Percentiles rank a stretch among this genome's conserved stretches.
Evolutionary conservation across 2,329 filamentous ascomycete species (phyloP).

Genomic region (Monosporascus sp.): DNA sequence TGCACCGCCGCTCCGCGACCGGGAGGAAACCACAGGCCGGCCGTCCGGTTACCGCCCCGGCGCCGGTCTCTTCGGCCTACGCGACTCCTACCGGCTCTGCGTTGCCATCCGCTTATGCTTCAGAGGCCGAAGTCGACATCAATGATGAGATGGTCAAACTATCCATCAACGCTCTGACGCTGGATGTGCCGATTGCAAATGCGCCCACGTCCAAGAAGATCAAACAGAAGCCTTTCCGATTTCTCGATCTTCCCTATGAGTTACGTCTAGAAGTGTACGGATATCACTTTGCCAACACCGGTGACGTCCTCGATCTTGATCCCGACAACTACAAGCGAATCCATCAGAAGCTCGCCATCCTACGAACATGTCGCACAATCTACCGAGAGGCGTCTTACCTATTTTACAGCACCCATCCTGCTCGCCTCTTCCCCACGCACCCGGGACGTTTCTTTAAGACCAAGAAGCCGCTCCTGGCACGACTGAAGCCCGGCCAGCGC

Average conservation of each 20-base stretch:
- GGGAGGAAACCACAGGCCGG: slow-evolving; percentile 29
- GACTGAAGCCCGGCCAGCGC: slow-evolving; percentile 57
- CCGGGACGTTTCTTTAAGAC: slow-evolving; percentile 65
- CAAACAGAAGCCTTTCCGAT: slow-evolving; percentile 49
- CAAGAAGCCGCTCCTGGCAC: slow-evolving; percentile 64
- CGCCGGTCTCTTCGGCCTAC: slow-evolving; percentile 26
- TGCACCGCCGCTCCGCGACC: slow-evolving; percentile 20
- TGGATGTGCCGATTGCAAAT: slow-evolving; percentile 28
- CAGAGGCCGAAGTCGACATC: slow-evolving; percentile 33
- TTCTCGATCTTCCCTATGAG: slow-evolving; percentile 64
- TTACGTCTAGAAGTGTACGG: slow-evolving; percentile 65
- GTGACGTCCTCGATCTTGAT: slow-evolving; percentile 59
- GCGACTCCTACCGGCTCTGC: slow-evolving; percentile 33
- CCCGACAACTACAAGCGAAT: slow-evolving; percentile 60
- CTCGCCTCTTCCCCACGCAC: slow-evolving; percentile 63
- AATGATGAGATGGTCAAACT: slow-evolving; percentile 36
- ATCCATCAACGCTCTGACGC: slow-evolving; percentile 38
- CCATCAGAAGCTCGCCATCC: slow-evolving; percentile 52
- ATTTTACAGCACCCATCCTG: slow-evolving; percentile 59
- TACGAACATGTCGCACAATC: slow-evolving; percentile 56
- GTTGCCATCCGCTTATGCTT: slow-evolving; percentile 30
- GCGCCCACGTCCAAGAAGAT: slow-evolving; percentile 24
- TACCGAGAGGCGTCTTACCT: slow-evolving; percentile 59
- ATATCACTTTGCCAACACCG: slow-evolving; percentile 51
- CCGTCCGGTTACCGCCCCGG: slow-evolving; percentile 18